phyloP scores from a whole-genome alignment of 805 yeast species.

The Sporopachydermia lactativora region DNA sequence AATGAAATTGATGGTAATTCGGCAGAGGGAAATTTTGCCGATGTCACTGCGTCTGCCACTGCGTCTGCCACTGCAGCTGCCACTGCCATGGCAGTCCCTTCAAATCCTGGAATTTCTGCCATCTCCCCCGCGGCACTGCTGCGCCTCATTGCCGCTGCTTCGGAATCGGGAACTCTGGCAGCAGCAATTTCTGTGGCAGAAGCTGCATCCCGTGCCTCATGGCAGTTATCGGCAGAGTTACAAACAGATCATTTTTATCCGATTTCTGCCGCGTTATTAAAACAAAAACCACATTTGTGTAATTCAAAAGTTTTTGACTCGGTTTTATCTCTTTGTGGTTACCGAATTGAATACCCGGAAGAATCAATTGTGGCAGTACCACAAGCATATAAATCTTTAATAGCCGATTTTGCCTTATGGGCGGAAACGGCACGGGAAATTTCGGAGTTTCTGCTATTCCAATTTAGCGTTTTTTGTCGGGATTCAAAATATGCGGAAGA shows the following conservation, averaged over 20 bases:
- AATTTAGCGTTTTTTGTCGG: constrained; percentile 39
- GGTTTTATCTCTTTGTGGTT: constrained; percentile 41
- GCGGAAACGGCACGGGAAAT: constrained; percentile 27
- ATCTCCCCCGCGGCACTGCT: too few species aligned
- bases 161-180: not conserved
- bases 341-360: constrained; percentile 31
- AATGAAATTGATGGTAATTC: not conserved
- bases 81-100: too few species aligned
- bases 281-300: constrained; percentile 25
- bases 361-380: constrained; percentile 45
- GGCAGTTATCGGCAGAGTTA: constrained; percentile 42
- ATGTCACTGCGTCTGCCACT: not conserved
- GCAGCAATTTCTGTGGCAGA: constrained; percentile 33
- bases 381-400: constrained; percentile 39
- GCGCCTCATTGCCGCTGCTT: constrained; percentile 1
- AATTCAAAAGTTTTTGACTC: constrained; percentile 31
- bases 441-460: constrained; percentile 39
- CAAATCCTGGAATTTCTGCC: too few species aligned
- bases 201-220: constrained; percentile 28
- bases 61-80: not conserved
- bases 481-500: constrained; percentile 35
- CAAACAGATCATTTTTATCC: constrained; percentile 49
- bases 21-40: not conserved
- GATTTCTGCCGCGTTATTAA: constrained; percentile 37
- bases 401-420: constrained; percentile 55